Conservation (phyloP, 306 rosid genomes). For the Carpinus viminea region DNA sequence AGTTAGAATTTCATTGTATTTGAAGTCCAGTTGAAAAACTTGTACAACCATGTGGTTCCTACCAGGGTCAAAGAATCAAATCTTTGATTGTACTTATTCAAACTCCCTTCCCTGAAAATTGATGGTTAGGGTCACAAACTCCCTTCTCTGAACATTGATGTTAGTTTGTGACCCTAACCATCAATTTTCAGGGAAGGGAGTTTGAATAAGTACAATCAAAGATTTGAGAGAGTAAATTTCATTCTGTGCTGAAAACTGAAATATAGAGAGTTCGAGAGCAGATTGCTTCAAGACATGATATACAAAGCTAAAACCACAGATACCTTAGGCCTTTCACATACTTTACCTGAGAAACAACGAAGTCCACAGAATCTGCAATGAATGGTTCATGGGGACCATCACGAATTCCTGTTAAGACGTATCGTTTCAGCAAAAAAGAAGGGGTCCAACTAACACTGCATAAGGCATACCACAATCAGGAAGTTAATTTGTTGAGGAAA, state of each 20-base stretch:
- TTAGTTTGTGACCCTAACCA: background rate
- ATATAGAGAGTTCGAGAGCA: conserved; percentile 8
- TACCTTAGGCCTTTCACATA: conserved; percentile 25
- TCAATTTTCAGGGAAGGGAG: background rate
- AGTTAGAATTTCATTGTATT: background rate
- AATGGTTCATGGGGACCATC: conserved; percentile 99
- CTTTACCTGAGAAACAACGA: conserved; percentile 97
- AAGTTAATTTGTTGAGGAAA: conserved; percentile 33
- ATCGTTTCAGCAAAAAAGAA: conserved; percentile 94
- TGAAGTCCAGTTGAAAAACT: background rate
- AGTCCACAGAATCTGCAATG: conserved; percentile 98
- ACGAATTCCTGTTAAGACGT: conserved; percentile 94
- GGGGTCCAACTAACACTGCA: conserved; percentile 98
- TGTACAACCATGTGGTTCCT: background rate
- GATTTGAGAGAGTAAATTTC: background rate
- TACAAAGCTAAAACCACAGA: conserved; percentile 15
- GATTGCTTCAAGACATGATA: background rate
- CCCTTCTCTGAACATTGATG: background rate
- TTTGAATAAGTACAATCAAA: background rate
- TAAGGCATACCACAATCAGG: conserved; percentile 35
- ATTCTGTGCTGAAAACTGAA: background rate
- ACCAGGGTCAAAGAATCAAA: background rate
- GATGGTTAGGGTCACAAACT: too few species aligned
- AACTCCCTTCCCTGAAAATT: too few species aligned
- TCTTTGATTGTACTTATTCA: too few species aligned